phyloP scores from a whole-genome alignment of 208 protist genomes.

The Trypanosoma vivax region DNA sequence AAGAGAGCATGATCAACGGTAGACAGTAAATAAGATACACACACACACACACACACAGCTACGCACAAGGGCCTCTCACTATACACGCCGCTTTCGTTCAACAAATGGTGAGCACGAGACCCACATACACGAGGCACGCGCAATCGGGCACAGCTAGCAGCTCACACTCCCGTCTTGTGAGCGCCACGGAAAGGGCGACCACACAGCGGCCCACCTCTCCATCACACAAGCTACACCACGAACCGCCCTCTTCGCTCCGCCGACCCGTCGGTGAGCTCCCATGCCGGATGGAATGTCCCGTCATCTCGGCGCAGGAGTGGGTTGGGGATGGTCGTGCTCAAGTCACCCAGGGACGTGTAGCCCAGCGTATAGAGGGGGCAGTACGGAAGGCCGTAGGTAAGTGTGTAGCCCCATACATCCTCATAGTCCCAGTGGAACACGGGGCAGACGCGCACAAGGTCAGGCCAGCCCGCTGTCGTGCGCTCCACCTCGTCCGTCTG shows the following conservation, averaged over 20 bases:
- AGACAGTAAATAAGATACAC: neutral
- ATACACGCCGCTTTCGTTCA: too few species aligned
- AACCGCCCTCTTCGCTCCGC: conserved; percentile 43
- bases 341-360: conserved; percentile 82
- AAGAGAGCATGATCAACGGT: conserved; percentile 4
- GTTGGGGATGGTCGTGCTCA: conserved; percentile 51
- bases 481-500: conserved; percentile 43
- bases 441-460: conserved; percentile 79
- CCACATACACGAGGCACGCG: too few species aligned
- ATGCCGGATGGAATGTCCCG: conserved; percentile 67
- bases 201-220: neutral
- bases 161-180: neutral
- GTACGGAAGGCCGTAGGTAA: conserved; percentile 48
- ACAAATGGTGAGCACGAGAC: too few species aligned
- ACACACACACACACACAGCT: neutral
- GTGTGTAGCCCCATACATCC: conserved; percentile 79
- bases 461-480: conserved; percentile 80
- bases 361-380: conserved; percentile 83
- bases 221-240: too few species aligned
- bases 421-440: conserved; percentile 78
- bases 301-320: conserved; percentile 32
- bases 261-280: conserved; percentile 32
- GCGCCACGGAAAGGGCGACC: neutral
- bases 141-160: too few species aligned
- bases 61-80: too few species aligned